phyloP scores from a whole-genome alignment of 345 rosid species.

The Syzygium grande region DNA sequence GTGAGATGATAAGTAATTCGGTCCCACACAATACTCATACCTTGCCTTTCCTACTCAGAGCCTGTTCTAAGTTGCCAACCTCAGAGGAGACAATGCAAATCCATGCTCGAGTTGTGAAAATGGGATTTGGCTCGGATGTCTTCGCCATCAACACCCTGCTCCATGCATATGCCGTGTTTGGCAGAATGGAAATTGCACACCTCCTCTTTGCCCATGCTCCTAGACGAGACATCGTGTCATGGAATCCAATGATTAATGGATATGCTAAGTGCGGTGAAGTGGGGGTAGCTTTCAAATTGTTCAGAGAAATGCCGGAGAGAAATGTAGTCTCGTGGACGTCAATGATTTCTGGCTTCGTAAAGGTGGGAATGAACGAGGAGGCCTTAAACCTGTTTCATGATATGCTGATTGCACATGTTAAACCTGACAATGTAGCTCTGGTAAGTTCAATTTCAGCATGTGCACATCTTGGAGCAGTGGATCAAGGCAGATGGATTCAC shows the following conservation, averaged over 20 bases:
- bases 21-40: conserved; percentile 45
- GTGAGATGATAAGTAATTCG: conserved; percentile 36
- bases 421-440: conserved; percentile 47
- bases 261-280: conserved; percentile 36
- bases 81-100: conserved; percentile 41
- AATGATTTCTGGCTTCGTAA: conserved; percentile 53
- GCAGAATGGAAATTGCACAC: conserved; percentile 22
- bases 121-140: conserved; percentile 36
- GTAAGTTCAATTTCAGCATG: conserved; percentile 58
- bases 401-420: conserved; percentile 53
- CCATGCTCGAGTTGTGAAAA: conserved; percentile 43
- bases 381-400: conserved; percentile 50
- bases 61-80: conserved; percentile 44
- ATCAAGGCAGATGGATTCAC: conserved; percentile 80
- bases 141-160: conserved; percentile 48
- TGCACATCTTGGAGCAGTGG: conserved; percentile 62
- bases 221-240: conserved; percentile 42
- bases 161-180: conserved; percentile 38
- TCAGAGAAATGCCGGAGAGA: conserved; percentile 31
- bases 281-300: conserved; percentile 26
- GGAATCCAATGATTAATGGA: conserved; percentile 67
- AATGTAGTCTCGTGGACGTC: conserved; percentile 61
- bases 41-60: conserved; percentile 65
- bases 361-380: conserved; percentile 53
- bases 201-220: conserved; percentile 35